Base-by-base conservation (phyloP, 495 filamentous ascomycete species). In the Glarea lozoyensis region DNA sequence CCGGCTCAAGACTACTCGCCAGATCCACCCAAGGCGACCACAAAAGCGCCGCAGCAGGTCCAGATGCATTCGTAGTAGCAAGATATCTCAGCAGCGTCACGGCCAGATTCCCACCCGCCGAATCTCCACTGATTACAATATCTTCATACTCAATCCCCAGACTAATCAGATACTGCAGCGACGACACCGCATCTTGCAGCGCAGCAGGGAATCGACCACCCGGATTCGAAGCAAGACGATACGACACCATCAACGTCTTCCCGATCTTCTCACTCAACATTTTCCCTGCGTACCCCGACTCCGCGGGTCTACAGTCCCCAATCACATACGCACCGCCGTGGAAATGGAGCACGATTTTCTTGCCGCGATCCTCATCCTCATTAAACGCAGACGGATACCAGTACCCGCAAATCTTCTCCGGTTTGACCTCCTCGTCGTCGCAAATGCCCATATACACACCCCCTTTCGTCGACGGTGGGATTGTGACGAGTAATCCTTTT, bases 271-370 rank as follows among this genome's bases (percentile, higher is more conserved):
- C 33, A 1, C 53, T 23, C 2, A 69, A 45, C 0, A 54, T 57
- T 17, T 42, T 37, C 0, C 61, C 52, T 3, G 63, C 44, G 39
- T 58, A 66, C 1, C 61, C 65, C 9, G 60, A 53, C 42, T 62
- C 65, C n/a, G 50, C 45, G 22, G 56, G 56, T 7, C 62, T 46
- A 12, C 60, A 60, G 51, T 63, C 57, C 40, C 64, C 56, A 37
- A 69, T 29, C 17, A 72, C 61, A 46, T 59, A 76, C 10, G 62
- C 68, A 19, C 72, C 72, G 35, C 70, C 69, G 48, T 75, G 72
- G 42, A 75, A 59, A 46, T 75, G 68, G 16, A 76, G 59, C 3
- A 67, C 51, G n/a, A 74, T 53, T 22, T 40, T 12, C 32, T 35
- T 35, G 9, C 17, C 5, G 7, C 7, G 7, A 9, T 35, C 32